Conservation (phyloP, 164 flowering plant genomes). For the Stephania japonica region DNA sequence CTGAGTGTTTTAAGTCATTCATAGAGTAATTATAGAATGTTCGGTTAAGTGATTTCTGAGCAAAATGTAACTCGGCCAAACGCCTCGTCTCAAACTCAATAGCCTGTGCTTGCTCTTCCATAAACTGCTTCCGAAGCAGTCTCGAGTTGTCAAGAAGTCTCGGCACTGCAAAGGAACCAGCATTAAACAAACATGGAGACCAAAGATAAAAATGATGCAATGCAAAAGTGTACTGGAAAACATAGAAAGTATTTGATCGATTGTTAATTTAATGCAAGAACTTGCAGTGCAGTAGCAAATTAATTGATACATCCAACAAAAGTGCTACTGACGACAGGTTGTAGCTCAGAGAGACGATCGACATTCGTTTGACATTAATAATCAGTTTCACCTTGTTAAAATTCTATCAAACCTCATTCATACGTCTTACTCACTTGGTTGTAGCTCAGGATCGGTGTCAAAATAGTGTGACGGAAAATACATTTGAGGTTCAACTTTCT, state of each 20-base stretch:
- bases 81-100: constrained; percentile 49
- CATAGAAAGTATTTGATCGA: too few relatives aligned
- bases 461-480: constrained; percentile 30
- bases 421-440: constrained; percentile 37
- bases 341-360: too few relatives aligned
- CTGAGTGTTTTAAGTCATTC: constrained; percentile 36
- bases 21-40: constrained; percentile 35
- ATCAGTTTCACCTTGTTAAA: background rate
- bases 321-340: too few relatives aligned
- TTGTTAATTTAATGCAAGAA: too few relatives aligned
- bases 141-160: constrained; percentile 42
- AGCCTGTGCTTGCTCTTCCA: constrained; percentile 56
- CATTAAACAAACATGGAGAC: background rate
- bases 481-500: constrained; percentile 37
- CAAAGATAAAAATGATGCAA: background rate
- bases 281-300: background rate
- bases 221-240: background rate
- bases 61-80: constrained; percentile 39
- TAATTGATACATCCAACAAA: too few relatives aligned
- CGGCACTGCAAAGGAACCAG: constrained; percentile 27
- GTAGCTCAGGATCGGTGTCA: constrained; percentile 46
- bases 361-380: too few relatives aligned
- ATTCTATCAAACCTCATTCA: background rate
- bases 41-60: constrained; percentile 26
- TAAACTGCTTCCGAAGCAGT: constrained; percentile 40